A percentile compares a stretch with the other conserved stretches of the same genome.
Conservation (phyloP, 345 rosid species). For the Rubroshorea leprosula region DNA sequence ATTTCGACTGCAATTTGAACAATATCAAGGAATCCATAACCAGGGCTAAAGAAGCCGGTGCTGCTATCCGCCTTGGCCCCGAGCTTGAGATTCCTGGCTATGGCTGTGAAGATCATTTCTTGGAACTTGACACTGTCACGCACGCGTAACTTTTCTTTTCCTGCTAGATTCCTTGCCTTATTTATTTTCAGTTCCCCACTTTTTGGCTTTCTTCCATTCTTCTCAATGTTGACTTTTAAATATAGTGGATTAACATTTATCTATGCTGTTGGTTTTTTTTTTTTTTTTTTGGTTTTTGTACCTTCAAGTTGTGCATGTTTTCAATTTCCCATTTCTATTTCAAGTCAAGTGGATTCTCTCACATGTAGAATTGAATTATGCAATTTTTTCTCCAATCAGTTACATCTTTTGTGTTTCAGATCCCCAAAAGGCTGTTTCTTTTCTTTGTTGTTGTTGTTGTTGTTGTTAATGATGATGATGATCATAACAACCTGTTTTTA, state of each 20-base stretch:
- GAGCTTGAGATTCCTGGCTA: constrained; percentile 97
- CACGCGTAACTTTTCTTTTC: constrained; percentile 47
- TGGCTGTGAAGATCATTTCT: constrained; percentile 98
- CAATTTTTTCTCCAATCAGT: too few species aligned
- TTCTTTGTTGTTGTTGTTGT: too few species aligned
- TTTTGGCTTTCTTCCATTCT: not conserved
- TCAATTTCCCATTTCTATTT: too few species aligned
- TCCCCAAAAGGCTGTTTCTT: too few species aligned
- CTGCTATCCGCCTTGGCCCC: constrained; percentile 85
- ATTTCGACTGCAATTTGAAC: constrained; percentile 67
- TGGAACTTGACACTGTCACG: constrained; percentile 81
- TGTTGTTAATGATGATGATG: too few species aligned
- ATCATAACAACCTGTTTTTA: too few species aligned
- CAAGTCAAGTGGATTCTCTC: too few species aligned
- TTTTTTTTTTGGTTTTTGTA: not conserved
- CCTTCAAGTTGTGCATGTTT: too few species aligned
- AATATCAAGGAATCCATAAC: constrained; percentile 73
- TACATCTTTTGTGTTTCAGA: not conserved
- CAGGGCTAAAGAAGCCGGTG: constrained; percentile 64
- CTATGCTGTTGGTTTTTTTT: not conserved
- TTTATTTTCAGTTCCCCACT: not conserved
- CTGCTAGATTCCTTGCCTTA: not conserved
- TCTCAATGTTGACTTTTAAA: not conserved
- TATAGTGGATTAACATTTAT: not conserved
- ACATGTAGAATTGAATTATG: too few species aligned